Evolutionary conservation across 768 basidiomycete species (phyloP).

Genomic region (Trametes cingulata): DNA sequence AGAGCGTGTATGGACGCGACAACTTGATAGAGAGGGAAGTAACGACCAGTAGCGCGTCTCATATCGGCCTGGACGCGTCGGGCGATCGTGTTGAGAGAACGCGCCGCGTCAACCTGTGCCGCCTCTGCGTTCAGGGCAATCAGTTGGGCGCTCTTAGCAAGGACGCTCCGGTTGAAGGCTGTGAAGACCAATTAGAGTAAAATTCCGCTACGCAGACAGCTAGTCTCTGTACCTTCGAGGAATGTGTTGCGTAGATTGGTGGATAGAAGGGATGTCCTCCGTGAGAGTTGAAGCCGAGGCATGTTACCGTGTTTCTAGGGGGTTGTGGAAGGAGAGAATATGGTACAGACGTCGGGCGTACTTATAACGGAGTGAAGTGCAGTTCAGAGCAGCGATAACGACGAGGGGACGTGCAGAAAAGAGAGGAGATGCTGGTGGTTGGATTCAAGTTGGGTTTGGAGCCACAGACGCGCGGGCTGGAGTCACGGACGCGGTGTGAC

Average conservation of each 20-base stretch:
- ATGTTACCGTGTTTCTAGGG: not conserved
- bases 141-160: not conserved
- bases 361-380: not conserved
- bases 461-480: slow-evolving; percentile 4
- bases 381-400: not conserved
- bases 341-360: not conserved
- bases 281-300: slow-evolving; percentile 17
- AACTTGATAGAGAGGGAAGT: slow-evolving; percentile 13
- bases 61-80: slow-evolving; percentile 18
- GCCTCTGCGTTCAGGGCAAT: not conserved
- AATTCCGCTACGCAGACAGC: not conserved
- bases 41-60: slow-evolving; percentile 10
- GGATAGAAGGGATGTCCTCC: slow-evolving; percentile 6
- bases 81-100: slow-evolving; percentile 2
- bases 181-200: not conserved
- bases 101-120: not conserved
- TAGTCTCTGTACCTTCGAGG: slow-evolving; percentile 2
- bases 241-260: slow-evolving; percentile 6
- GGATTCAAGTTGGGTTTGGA: slow-evolving; percentile 13
- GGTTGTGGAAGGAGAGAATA: too few relatives aligned
- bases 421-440: not conserved
- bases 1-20: slow-evolving; percentile 7
- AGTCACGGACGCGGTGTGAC: slow-evolving; percentile 6
- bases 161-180: slow-evolving; percentile 1
- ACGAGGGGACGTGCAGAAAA: not conserved